Base-by-base conservation (phyloP, 805 yeast genomes). In the Cyberlindnera japonica region DNA sequence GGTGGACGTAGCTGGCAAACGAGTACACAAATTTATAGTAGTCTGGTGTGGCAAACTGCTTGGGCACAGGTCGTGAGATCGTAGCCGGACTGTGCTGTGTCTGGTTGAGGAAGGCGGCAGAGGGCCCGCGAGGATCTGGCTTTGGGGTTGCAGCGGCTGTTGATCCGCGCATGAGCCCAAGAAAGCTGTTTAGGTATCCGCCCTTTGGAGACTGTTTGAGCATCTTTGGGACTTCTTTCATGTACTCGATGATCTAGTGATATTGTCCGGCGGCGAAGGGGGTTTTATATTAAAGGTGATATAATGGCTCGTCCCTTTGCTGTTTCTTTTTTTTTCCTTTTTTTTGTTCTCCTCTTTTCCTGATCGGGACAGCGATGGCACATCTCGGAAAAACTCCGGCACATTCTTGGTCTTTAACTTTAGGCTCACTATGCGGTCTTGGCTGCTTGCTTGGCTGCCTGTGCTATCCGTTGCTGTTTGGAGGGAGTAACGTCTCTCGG, bases 1-100 rank as follows among this genome's bases (percentile, higher is more conserved):
- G 79, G 53, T 71, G 74, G 5, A 71, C 77, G 46, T 64, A 74
- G 9, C 71, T 62, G 6, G 75, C 64, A 51, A 68, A 68, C 3
- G 66, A 64, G 41, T 65, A 68, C 5, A 71, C 69, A 41, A 75
- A 68, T 44, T 65, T 67, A 58, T 48, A 72, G 40, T 59, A 58
- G 41, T 69, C 74, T 3, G 58, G 55, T 1, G 59, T 54, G 20
- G 43, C 38, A 18, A 42, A 35, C 37, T 42, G 39, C 28, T 42
- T 42, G 37, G 45, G 42, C 22, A 38, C 42, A 7, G 28, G 15
- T 14, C 19, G 32, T 14, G 30, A 27, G 6, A 27, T 19, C 4
- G 28, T 25, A 21, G 26, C 22, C 6, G 20, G 24, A 9, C 22
- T 22, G 23, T 34, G 37, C 18, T 34, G 21, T 1, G 35, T 17